Conservation (phyloP, 2,329 filamentous ascomycete genomes). For the Ophiostoma quercus region DNA sequence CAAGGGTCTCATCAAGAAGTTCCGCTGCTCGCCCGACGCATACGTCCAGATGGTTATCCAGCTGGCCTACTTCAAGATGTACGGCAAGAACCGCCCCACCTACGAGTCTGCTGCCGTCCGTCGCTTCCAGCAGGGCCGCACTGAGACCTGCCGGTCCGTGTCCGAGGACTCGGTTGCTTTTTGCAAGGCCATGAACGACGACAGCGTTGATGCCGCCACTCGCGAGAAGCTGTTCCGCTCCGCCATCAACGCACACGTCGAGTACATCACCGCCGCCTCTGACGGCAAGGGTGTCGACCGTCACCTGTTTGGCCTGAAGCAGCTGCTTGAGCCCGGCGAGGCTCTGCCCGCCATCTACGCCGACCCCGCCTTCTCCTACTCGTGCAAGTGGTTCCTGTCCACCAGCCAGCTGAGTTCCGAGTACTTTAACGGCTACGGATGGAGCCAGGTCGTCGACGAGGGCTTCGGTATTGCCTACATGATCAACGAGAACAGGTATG, state of each 20-base stretch:
- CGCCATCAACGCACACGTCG: constrained; percentile 73
- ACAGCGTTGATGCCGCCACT: constrained; percentile 42
- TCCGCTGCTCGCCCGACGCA: constrained; percentile 95
- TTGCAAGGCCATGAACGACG: constrained; percentile 79
- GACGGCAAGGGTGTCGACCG: constrained; percentile 93
- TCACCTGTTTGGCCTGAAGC: constrained; percentile 96
- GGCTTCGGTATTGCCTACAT: constrained; percentile 98
- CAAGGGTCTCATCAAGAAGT: constrained; percentile 98
- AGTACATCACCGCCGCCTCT: constrained; percentile 84
- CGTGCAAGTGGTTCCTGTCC: constrained; percentile 80
- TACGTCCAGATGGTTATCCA: constrained; percentile 99
- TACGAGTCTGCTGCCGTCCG: constrained; percentile 95
- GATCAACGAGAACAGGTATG: constrained; percentile 50
- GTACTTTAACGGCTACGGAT: constrained; percentile 98
- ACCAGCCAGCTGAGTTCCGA: constrained; percentile 88
- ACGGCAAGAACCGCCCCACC: constrained; percentile 92
- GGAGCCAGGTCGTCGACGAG: constrained; percentile 94
- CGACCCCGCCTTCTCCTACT: constrained; percentile 82
- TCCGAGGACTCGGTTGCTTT: constrained; percentile 88
- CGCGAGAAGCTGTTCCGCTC: constrained; percentile 72
- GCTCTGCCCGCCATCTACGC: constrained; percentile 76
- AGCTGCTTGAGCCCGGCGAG: constrained; percentile 74
- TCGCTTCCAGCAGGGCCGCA: constrained; percentile 92
- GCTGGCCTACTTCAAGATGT: constrained; percentile 98
- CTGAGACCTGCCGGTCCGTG: constrained; percentile 89